Evolutionary conservation across 192 early-diverging fungal genomes (phyloP).

Genomic region (Podila epigama): DNA sequence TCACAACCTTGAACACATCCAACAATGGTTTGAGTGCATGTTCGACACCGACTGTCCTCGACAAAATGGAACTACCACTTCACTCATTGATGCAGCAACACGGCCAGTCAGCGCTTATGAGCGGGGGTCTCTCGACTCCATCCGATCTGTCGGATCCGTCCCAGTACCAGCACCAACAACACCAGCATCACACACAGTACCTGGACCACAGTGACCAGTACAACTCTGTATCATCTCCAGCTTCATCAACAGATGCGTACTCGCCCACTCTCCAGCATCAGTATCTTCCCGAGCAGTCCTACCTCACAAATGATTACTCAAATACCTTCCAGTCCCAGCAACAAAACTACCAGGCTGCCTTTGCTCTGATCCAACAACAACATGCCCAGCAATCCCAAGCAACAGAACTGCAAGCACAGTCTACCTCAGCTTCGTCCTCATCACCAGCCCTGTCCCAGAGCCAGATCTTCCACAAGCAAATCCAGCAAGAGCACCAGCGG

Average conservation of each 20-base stretch:
- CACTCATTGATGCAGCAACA: conserved; percentile 29
- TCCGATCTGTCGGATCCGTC: conserved; percentile 25
- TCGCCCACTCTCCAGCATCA: neutral
- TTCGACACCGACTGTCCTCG: conserved; percentile 8
- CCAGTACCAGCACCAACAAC: conserved; percentile 4
- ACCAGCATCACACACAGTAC: neutral
- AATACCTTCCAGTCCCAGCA: neutral
- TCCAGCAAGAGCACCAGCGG: conserved; percentile 29
- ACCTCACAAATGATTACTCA: neutral
- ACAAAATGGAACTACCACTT: conserved; percentile 24
- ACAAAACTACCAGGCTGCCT: neutral
- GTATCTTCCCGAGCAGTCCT: neutral
- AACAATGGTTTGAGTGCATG: conserved; percentile 4
- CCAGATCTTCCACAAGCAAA: conserved; percentile 30
- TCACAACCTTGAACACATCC: neutral
- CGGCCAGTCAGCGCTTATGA: neutral
- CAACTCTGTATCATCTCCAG: neutral
- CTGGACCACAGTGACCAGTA: neutral
- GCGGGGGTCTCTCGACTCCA: conserved; percentile 21
- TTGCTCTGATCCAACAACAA: conserved; percentile 3
- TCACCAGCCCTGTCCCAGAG: conserved; percentile 10
- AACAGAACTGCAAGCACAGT: conserved; percentile 4
- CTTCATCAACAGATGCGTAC: neutral
- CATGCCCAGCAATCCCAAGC: neutral
- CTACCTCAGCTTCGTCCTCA: conserved; percentile 14